Evolutionary conservation across 2,329 filamentous ascomycete species (phyloP).

Genomic region (Dendryphion nanum): DNA sequence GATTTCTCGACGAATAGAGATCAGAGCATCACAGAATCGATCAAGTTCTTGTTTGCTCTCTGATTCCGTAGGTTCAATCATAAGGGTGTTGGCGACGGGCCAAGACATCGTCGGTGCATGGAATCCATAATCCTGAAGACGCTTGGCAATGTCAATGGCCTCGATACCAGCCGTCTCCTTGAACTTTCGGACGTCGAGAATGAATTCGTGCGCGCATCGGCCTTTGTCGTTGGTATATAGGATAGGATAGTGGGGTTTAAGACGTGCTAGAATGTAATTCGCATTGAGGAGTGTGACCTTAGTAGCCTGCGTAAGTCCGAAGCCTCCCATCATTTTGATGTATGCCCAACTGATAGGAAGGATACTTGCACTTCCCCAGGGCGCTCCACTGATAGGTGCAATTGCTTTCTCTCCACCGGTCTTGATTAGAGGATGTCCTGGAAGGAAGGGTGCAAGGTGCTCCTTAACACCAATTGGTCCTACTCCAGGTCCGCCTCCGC

Average conservation of each 20-base stretch:
- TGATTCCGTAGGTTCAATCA: slow-evolving; percentile 96
- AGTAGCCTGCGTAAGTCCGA: slow-evolving; percentile 83
- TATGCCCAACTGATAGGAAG: slow-evolving; percentile 94
- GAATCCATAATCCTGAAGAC: slow-evolving; percentile 95
- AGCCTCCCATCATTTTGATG: slow-evolving; percentile 86
- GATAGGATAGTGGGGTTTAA: slow-evolving; percentile 83
- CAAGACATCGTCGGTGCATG: slow-evolving; percentile 97
- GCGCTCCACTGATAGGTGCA: slow-evolving; percentile 75
- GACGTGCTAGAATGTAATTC: slow-evolving; percentile 89
- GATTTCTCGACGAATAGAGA: slow-evolving; percentile 84
- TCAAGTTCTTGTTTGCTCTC: slow-evolving; percentile 92
- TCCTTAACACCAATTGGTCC: slow-evolving; percentile 89
- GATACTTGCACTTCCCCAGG: slow-evolving; percentile 86
- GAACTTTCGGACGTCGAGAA: slow-evolving; percentile 84
- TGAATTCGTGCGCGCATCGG: slow-evolving; percentile 96
- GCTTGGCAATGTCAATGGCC: slow-evolving; percentile 93
- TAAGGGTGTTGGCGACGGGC: slow-evolving; percentile 91
- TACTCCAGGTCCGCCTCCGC: slow-evolving; percentile 88
- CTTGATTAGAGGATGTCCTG: slow-evolving; percentile 64
- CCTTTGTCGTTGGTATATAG: slow-evolving; percentile 89
- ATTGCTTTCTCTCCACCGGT: slow-evolving; percentile 59
- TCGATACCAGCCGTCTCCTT: slow-evolving; percentile 80
- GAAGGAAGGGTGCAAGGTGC: slow-evolving; percentile 74
- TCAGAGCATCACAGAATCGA: slow-evolving; percentile 86
- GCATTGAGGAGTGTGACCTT: slow-evolving; percentile 93